phyloP scores from a whole-genome alignment of 371 early-diverging fungal genomes.

The Capillidium heterosporum region DNA sequence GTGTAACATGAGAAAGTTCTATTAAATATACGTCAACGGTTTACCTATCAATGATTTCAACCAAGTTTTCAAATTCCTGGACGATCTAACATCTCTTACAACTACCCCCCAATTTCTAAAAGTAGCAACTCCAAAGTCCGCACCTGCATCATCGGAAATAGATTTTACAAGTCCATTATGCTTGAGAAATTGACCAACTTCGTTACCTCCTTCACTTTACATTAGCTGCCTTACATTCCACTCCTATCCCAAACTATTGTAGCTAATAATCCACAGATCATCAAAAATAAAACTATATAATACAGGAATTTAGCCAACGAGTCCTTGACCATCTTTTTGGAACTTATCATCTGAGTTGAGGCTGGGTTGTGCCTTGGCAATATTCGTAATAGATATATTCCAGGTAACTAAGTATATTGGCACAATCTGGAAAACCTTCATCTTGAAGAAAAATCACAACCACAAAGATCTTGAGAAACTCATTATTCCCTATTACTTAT shows the following conservation, averaged over 20 bases:
- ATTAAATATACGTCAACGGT: not conserved
- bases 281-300: no score
- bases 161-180: not conserved
- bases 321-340: not conserved
- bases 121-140: not conserved
- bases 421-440: not conserved
- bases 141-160: not conserved
- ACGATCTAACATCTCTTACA: not conserved
- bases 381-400: not conserved
- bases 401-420: not conserved
- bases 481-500: not conserved
- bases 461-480: not conserved
- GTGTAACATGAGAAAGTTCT: not conserved
- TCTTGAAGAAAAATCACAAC: not conserved
- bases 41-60: conserved; percentile 1
- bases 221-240: not conserved
- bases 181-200: not conserved
- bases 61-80: conserved; percentile 2
- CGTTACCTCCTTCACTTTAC: conserved; percentile 1
- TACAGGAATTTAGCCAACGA: not conserved
- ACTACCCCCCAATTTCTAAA: not conserved
- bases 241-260: not conserved
- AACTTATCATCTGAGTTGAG: not conserved
- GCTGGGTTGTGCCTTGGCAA: not conserved
- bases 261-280: no score